Evolutionary conservation across 2,329 filamentous ascomycete species (phyloP), one percentile per base, ranked within the genome.

Genomic region (Diaporthe citrichinensis): DNA sequence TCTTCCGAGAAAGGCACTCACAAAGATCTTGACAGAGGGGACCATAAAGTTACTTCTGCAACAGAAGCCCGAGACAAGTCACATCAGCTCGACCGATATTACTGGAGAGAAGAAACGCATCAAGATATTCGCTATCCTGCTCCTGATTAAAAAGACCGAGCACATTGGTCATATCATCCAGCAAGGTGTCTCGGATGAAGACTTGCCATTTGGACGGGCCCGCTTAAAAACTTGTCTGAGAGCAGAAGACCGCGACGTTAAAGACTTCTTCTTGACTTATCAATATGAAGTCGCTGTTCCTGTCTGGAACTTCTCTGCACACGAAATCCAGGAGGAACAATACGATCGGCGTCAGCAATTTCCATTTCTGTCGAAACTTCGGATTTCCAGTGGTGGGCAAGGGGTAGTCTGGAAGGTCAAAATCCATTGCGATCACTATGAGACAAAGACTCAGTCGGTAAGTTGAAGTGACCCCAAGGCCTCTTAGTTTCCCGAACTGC

Each of bases 361-460:
- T 5, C 65, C 65, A 17, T 41, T 69, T 15, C 20, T 39, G 1
- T 9, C 4, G 23, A 69, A 55, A 36, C 1, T 0, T 8, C 31
- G 1, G 3, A 17, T 69, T 34, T 55, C 65, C 23, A 55, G 23
- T 2, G 65, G 49, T 25, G 65, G 65, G n/a, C 65, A 69, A 39
- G 65, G 65, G 14, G 31, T 55, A 17, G 23, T 69, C 20, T 69
- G 49, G 65, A 53, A 55, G 31, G 34, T 69, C 34, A 2, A 55
- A 55, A 69, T 69, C 4, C 49, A 69, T 55, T 12, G 14, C 8
- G 49, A 41, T 31, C 44, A 67, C 65, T 69, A 55, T 15, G 34
- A 41, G 28, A 61, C 34, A 5, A 39, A 25, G 12, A 61, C 34
- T 25, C 12, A 25, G 6, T 61, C 58, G 12, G 23, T 61, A 61